phyloP scores from a whole-genome alignment of 805 yeast genomes.

The Metschnikowia picachoensis region DNA sequence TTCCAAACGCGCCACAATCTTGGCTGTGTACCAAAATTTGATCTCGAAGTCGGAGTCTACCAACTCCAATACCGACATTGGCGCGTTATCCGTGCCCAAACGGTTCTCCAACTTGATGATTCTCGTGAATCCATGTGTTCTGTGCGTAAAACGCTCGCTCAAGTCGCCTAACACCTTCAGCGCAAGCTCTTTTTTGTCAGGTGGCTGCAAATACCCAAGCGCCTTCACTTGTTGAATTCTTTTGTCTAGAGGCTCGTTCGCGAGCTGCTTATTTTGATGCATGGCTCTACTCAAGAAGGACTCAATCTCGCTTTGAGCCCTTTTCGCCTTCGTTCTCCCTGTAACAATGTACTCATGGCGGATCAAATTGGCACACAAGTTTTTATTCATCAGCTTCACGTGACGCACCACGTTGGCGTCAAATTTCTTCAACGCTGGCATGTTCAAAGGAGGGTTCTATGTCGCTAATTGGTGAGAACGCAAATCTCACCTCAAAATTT shows the following conservation, averaged over 20 bases:
- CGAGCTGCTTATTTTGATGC: slow-evolving; percentile 22
- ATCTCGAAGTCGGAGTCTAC: slow-evolving; percentile 67
- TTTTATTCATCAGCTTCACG: slow-evolving; percentile 42
- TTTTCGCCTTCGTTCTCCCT: slow-evolving; percentile 40
- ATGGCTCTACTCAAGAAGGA: slow-evolving; percentile 33
- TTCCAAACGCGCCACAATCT: slow-evolving; percentile 77
- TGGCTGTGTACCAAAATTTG: slow-evolving; percentile 74
- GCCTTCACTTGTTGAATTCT: slow-evolving; percentile 18
- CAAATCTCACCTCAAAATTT: neutral
- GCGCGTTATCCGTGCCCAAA: slow-evolving; percentile 79
- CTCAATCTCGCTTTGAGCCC: slow-evolving; percentile 41
- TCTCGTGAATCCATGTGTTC: slow-evolving; percentile 84
- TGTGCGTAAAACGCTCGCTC: slow-evolving; percentile 54
- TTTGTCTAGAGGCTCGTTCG: slow-evolving; percentile 12
- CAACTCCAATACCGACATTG: slow-evolving; percentile 81
- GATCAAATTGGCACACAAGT: slow-evolving; percentile 39
- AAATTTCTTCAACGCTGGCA: slow-evolving; percentile 42
- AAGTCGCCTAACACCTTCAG: slow-evolving; percentile 66
- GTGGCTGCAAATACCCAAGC: slow-evolving; percentile 24
- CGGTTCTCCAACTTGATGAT: slow-evolving; percentile 81
- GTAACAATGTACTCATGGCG: slow-evolving; percentile 44
- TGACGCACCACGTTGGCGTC: slow-evolving; percentile 42
- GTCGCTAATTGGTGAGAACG: neutral
- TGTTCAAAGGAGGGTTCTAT: slow-evolving; percentile 7
- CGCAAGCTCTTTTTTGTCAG: slow-evolving; percentile 25